Evolutionary conservation across 2,329 filamentous ascomycete genomes (phyloP).

Genomic region (Phyllosticta citrichinensis): DNA sequence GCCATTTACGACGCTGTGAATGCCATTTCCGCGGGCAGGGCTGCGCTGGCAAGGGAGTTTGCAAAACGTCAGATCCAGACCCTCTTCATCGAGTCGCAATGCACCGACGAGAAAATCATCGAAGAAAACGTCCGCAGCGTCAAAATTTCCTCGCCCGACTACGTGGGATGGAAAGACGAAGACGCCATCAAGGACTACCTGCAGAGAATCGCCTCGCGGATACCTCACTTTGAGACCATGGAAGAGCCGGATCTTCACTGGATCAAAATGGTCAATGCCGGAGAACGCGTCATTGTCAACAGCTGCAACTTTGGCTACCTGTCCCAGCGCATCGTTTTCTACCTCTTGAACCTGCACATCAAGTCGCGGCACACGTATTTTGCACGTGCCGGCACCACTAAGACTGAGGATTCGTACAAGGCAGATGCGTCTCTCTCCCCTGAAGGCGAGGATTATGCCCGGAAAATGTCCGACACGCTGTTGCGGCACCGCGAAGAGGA

Average conservation of each 20-base stretch:
- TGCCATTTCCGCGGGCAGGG: constrained; percentile 69
- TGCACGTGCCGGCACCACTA: constrained; percentile 72
- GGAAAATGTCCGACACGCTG: constrained; percentile 76
- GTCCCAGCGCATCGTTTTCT: constrained; percentile 95
- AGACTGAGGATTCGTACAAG: constrained; percentile 87
- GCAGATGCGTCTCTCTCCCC: constrained; percentile 76
- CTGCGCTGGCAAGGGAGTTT: constrained; percentile 86
- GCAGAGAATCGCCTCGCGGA: constrained; percentile 78
- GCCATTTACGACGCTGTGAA: constrained; percentile 99
- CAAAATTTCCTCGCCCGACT: constrained; percentile 97
- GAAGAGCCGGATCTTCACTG: constrained; percentile 88
- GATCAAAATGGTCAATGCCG: constrained; percentile 99
- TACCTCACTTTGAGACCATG: constrained; percentile 96
- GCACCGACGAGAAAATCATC: constrained; percentile 85
- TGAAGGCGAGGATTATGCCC: constrained; percentile 62
- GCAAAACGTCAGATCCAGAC: constrained; percentile 96
- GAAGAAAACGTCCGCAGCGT: constrained; percentile 95
- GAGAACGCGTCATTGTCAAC: constrained; percentile 87
- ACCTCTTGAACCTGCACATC: constrained; percentile 94
- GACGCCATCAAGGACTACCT: constrained; percentile 91
- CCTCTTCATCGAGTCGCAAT: constrained; percentile 91
- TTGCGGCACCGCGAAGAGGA: constrained; percentile 77
- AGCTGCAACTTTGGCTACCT: constrained; percentile 95
- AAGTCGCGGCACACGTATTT: constrained; percentile 93
- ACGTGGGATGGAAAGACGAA: constrained; percentile 81